Evolutionary conservation across 2,329 filamentous ascomycete genomes (phyloP).

Genomic region (Emmonsiellopsis sp.): DNA sequence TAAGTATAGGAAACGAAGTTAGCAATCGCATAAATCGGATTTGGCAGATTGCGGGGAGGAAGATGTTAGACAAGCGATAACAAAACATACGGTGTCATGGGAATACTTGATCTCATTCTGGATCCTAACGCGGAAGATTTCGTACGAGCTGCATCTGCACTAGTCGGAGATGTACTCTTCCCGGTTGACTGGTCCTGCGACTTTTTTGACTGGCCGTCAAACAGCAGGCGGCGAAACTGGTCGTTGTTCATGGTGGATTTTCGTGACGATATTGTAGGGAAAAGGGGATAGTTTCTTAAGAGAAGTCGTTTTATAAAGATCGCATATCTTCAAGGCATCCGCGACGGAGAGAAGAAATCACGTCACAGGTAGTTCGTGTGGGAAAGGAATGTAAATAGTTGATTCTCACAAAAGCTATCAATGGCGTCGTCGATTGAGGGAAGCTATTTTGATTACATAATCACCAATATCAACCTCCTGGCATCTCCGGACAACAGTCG

Average conservation of each 20-base stretch:
- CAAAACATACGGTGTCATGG: constrained; percentile 75
- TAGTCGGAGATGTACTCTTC: constrained; percentile 17
- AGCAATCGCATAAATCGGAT: constrained; percentile 8
- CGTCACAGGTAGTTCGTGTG: too few relatives aligned
- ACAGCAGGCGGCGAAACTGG: constrained; percentile 76
- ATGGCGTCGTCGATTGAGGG: too few relatives aligned
- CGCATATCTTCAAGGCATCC: too few relatives aligned
- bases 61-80: background rate
- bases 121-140: constrained; percentile 58
- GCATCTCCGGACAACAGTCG: background rate
- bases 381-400: too few relatives aligned
- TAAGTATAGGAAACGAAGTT: constrained; percentile 1
- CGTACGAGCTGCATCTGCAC: constrained; percentile 38
- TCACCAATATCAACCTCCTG: background rate
- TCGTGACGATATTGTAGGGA: background rate
- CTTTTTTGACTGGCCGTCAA: constrained; percentile 40
- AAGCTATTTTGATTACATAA: background rate
- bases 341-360: too few relatives aligned
- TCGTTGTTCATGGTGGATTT: constrained; percentile 73
- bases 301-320: too few relatives aligned
- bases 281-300: background rate
- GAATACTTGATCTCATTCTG: constrained; percentile 68
- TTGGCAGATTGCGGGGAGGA: constrained; percentile 2
- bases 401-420: too few relatives aligned
- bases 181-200: constrained; percentile 12